These are phyloP conservation scores for Colletotrichum cereale DNA, from an alignment of 2,329 filamentous ascomycete genomes.

Conservation along the genomic window DNA sequence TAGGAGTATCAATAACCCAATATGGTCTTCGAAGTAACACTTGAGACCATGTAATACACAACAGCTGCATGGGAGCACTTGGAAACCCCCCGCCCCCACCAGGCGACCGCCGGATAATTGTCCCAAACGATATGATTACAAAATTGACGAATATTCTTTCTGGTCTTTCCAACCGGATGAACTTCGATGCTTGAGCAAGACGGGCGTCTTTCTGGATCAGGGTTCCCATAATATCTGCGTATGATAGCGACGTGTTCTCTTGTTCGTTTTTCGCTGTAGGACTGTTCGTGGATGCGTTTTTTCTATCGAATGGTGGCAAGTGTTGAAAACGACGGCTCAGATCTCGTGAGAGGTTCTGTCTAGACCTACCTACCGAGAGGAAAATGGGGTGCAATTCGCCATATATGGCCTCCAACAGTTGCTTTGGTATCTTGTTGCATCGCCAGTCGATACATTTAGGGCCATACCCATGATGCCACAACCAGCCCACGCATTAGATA, in stretches of 20 bases:
- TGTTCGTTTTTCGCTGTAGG: not conserved
- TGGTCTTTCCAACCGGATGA: not conserved
- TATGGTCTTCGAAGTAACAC: no score
- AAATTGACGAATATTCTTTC: not conserved
- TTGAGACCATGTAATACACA: no score
- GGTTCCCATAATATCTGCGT: accelerated
- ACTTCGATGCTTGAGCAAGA: not conserved
- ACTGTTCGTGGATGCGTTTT: not conserved
- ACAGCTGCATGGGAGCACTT: not conserved
- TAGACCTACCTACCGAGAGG: not conserved
- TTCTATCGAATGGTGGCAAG: not conserved
- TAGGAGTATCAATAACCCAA: not conserved
- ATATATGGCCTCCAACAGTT: not conserved
- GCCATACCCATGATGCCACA: not conserved
- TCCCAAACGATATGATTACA: not conserved
- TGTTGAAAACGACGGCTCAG: not conserved
- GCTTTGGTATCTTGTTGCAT: not conserved
- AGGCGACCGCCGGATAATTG: no score
- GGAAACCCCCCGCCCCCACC: no score
- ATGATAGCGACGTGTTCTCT: not conserved
- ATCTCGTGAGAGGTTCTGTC: not conserved
- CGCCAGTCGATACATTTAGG: not conserved
- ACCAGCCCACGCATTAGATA: not conserved
- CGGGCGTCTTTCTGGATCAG: not conserved
- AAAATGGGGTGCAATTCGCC: not conserved